Conservation (phyloP, 495 filamentous ascomycete genomes). For the Tetracladium marchalianum region DNA sequence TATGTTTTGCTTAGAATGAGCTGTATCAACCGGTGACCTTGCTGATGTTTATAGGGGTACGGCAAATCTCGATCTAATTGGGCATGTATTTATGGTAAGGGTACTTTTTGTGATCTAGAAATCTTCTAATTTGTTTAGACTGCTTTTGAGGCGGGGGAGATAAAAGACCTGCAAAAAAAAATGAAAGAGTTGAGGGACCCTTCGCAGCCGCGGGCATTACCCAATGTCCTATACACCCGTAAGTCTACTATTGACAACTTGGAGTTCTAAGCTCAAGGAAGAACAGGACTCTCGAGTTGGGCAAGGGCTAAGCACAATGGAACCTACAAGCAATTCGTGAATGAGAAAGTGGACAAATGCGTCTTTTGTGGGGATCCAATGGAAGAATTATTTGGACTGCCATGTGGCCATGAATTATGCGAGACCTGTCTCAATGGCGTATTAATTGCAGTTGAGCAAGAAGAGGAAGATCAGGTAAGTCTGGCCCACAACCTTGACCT, state of each 20-base stretch:
- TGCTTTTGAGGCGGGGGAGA: background rate
- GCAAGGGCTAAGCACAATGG: background rate
- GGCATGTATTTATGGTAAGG: background rate
- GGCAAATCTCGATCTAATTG: constrained; percentile 7
- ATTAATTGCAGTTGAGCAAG: background rate
- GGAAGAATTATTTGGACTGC: background rate
- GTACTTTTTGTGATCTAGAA: background rate
- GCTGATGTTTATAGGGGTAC: constrained; percentile 1
- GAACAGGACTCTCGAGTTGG: no score
- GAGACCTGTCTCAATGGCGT: constrained; percentile 7
- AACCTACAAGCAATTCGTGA: background rate
- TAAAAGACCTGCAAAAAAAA: background rate
- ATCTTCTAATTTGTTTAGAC: background rate
- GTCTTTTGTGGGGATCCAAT: background rate
- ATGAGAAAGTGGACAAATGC: background rate
- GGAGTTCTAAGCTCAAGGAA: no score
- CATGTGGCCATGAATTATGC: constrained; percentile 23
- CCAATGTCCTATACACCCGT: no score
- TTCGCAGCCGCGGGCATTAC: no score
- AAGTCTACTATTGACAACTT: no score
- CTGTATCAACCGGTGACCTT: background rate
- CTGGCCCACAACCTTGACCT: background rate
- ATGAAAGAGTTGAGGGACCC: no score
- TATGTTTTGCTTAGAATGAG: constrained; percentile 11
- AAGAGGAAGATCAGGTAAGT: background rate